Conservation (phyloP, 129 eudicot genomes). For the Logfia minima region DNA sequence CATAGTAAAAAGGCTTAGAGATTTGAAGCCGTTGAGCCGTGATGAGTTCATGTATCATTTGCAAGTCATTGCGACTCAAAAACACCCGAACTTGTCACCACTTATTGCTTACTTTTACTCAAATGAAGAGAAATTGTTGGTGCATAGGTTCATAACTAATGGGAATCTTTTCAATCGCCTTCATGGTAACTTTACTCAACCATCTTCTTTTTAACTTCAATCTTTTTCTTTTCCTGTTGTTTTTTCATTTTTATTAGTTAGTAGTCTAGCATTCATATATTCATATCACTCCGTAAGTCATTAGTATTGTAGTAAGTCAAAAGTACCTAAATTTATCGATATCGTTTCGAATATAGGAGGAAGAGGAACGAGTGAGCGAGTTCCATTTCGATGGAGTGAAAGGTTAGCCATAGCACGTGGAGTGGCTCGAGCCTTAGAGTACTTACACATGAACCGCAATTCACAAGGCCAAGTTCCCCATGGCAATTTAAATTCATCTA, state of each 20-base stretch:
- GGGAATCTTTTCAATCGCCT: slow-evolving; percentile 61
- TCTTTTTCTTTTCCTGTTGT: no score
- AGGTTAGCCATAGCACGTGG: slow-evolving; percentile 57
- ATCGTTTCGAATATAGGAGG: slow-evolving; percentile 39
- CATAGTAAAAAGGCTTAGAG: slow-evolving; percentile 68
- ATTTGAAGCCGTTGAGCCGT: slow-evolving; percentile 61
- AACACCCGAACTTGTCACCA: slow-evolving; percentile 70
- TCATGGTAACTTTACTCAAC: slow-evolving; percentile 44
- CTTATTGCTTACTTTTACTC: slow-evolving; percentile 65
- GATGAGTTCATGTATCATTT: slow-evolving; percentile 61
- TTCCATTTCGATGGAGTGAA: slow-evolving; percentile 66
- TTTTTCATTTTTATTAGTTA: background rate
- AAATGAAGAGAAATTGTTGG: slow-evolving; percentile 60
- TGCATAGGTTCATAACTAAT: slow-evolving; percentile 46
- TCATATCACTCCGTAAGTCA: background rate
- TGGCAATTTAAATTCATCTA: slow-evolving; percentile 64
- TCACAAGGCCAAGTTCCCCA: slow-evolving; percentile 52
- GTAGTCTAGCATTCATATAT: slow-evolving; percentile 3
- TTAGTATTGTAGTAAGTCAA: background rate
- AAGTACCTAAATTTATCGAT: background rate
- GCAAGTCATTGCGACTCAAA: slow-evolving; percentile 41
- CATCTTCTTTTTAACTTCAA: background rate
- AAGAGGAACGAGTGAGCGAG: slow-evolving; percentile 56
- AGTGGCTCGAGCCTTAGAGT: slow-evolving; percentile 62
- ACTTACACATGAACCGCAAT: slow-evolving; percentile 50